Evolutionary conservation across 2,329 filamentous ascomycete species (phyloP), one percentile per base, ranked within the genome.

Genomic region (Gnomoniopsis sp.): DNA sequence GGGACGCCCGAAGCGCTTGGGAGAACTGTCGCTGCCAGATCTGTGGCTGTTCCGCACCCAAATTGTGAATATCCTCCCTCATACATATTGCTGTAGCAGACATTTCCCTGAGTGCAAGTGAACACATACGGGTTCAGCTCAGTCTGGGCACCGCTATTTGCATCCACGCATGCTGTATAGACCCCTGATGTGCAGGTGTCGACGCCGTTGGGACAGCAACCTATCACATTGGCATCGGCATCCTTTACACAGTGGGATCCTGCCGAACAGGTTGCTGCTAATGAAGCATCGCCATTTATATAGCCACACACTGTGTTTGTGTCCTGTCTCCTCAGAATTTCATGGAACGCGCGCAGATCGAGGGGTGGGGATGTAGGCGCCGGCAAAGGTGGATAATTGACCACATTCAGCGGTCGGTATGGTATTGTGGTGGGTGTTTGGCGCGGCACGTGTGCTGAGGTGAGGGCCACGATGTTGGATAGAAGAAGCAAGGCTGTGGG

Each of bases 241-340:
- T 85, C 82, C 47, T 82, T 71, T 23, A 82, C 83, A 66, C 83
- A 86, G 68, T 86, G 81, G 41, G 82, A 85, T 36, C 82, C 83
- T 0, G 77, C 75, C 30, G 75, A 77, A 66, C 83, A 86, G 41
- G 83, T 86, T 43, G 83, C 83, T 2, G 82, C 80, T 33, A 84
- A 69, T 23, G 71, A 69, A 1, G 77, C 68, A 62, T 84, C 69
- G 22, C 81, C 83, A 61, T 77, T 79, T 65, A 86, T 75, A 69
- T 78, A 86, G 46, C 83, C 83, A 64, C 83, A 86, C 57, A 86
- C 67, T 17, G 82, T 85, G 69, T 83, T 83, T 54, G 72, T 66
- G 26, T 69, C 66, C 60, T 79, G 74, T 43, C 77, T 75, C 49
- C 74, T 75, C 23, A 68, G 44, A 6, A 78, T 70, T 43, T 70